A percentile compares a stretch with the other conserved stretches of the same genome.
Evolutionary conservation across 2,329 filamentous ascomycete species (phyloP).

Genomic region (Monilinia polystroma): DNA sequence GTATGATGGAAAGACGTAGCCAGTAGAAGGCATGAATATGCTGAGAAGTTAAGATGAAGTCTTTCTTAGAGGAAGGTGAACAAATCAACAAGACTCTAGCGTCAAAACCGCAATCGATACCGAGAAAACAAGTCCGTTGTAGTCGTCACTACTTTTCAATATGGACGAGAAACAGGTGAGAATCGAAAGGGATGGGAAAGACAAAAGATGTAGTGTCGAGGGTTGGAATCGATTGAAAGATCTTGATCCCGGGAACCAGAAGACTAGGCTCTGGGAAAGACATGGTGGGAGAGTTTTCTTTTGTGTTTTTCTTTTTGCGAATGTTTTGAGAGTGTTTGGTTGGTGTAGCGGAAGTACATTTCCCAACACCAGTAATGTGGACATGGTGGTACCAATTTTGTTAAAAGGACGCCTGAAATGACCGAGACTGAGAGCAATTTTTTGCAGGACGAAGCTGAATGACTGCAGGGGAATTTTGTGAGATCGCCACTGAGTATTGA

Average conservation of each 20-base stretch:
- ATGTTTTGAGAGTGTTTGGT: background rate
- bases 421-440: background rate
- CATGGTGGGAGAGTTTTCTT: too few species aligned
- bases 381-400: background rate
- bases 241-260: background rate
- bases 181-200: background rate
- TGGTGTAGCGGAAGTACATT: background rate
- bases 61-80: background rate
- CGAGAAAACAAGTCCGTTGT: background rate
- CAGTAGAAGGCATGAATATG: too few species aligned
- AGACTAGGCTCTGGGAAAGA: background rate
- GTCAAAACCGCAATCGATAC: background rate
- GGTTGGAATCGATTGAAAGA: background rate
- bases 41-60: background rate
- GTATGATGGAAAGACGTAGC: background rate
- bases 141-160: slow-evolving; percentile 13
- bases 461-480: background rate
- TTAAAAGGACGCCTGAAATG: background rate
- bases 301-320: background rate
- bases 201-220: background rate
- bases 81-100: background rate
- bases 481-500: slow-evolving; percentile 1
- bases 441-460: background rate
- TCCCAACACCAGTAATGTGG: background rate
- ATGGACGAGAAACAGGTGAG: background rate